Base-by-base conservation (phyloP, 371 early-diverging fungal genomes). In the Rhizopus stolonifer region DNA sequence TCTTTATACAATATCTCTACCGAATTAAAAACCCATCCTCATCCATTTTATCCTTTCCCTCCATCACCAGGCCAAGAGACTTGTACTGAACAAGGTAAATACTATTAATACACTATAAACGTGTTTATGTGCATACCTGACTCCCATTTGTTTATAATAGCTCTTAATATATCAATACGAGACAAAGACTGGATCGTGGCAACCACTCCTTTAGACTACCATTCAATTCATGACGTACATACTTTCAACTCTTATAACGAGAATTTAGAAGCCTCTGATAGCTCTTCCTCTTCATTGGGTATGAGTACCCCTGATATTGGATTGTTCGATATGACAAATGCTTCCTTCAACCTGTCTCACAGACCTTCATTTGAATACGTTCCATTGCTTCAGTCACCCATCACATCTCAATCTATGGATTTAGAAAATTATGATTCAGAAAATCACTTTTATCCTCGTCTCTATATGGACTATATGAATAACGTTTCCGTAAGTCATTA, bases 281-380 rank as follows among this genome's bases (percentile, higher is more conserved):
- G 50, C 25, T 49, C 54, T n/a, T 22, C 52, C 15, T 63, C 64
- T 42, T 65, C 60, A 17, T 43, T 49, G 10, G 57, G 46, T 36
- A 48, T 64, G 21, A 54, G 56, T 19, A 65, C 65, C 7, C 65
- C 65, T 38, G 65, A 65, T 43, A 42, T 48, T 19, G 34, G 46
- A 47, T 31, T 61, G 10, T 36, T 52, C 17, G 61, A 61, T 21
- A 23, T 56, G 11, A 46, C 15, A 18, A 33, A 22, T 17, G 40
- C 5, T 47, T 51, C 22, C 23, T 54, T 17, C 46, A 49, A 21
- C n/a, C 29, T 13, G n/a, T 34, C 46, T 33, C 33, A 44, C 19
- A 44, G 29, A 13, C 44, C 40, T 18, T 40, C 43, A 21, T 24
- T 36, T 19, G 31, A 54, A 18, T 46, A 52, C 26, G 29, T 36